These are phyloP conservation scores for Metarhizium sp. DNA, from an alignment of 2,329 filamentous ascomycete species.

Conservation along the genomic window DNA sequence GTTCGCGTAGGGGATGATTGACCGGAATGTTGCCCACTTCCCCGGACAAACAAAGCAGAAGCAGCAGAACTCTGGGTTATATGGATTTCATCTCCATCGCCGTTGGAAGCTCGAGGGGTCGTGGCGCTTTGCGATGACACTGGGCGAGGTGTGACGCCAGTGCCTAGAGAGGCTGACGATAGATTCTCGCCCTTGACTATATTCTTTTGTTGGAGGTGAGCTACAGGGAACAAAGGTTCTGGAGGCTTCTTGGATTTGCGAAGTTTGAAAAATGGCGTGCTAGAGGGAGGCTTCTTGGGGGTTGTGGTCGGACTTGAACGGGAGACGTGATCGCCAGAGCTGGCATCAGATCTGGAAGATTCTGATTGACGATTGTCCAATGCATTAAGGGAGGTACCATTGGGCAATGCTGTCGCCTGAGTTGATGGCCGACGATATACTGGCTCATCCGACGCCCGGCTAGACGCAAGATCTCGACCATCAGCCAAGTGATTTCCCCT, in stretches of 20 bases:
- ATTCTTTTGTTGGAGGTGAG: constrained; percentile 68
- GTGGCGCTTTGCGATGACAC: constrained; percentile 23
- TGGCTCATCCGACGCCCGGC: constrained; percentile 48
- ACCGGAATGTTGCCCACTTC: constrained; percentile 35
- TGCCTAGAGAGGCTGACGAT: constrained; percentile 34
- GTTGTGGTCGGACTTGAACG: constrained; percentile 52
- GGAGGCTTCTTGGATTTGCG: constrained; percentile 67
- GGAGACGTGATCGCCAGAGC: constrained; percentile 57
- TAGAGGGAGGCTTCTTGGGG: constrained; percentile 49
- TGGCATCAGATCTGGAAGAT: constrained; percentile 83
- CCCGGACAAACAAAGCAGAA: constrained; percentile 35
- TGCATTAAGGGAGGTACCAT: constrained; percentile 37
- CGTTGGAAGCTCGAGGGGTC: constrained; percentile 12
- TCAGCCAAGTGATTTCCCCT: constrained; percentile 6
- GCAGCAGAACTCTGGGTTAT: constrained; percentile 29
- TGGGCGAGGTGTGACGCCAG: constrained; percentile 23
- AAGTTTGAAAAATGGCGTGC: constrained; percentile 71
- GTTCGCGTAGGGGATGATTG: constrained; percentile 61
- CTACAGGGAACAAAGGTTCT: constrained; percentile 73
- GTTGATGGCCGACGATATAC: constrained; percentile 20
- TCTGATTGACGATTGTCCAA: constrained; percentile 46
- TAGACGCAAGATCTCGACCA: constrained; percentile 20
- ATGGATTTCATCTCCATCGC: constrained; percentile 11
- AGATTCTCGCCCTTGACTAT: constrained; percentile 22
- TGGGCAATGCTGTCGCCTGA: constrained; percentile 17